Percentiles rank a stretch among this genome's conserved stretches.
These are phyloP conservation scores for Colletotrichum zoysiae DNA, from an alignment of 2,329 filamentous ascomycete species.

Conservation along the genomic window DNA sequence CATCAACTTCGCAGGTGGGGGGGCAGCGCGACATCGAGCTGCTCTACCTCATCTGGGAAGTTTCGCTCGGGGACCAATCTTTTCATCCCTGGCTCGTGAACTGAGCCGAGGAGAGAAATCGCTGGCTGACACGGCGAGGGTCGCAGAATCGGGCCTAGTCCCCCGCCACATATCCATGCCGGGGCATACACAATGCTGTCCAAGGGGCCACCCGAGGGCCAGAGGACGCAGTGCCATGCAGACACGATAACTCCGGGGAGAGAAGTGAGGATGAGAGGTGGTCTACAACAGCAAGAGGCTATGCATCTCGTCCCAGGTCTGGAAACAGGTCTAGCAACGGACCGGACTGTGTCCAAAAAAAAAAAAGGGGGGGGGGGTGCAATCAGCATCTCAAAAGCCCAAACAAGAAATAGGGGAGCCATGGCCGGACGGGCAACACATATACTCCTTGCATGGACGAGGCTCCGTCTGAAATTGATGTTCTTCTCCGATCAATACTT, in stretches of 20 bases:
- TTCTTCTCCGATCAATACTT: background rate
- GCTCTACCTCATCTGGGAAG: background rate
- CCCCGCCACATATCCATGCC: background rate
- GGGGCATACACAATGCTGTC: background rate
- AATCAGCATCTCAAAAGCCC: background rate
- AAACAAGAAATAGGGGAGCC: background rate
- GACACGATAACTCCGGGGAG: background rate
- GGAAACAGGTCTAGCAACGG: background rate
- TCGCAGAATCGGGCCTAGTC: too few relatives aligned
- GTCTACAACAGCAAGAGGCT: background rate
- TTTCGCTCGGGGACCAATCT: background rate
- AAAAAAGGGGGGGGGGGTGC: background rate
- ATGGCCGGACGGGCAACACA: background rate
- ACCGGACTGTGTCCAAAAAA: background rate
- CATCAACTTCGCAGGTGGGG: background rate
- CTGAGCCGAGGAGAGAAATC: background rate
- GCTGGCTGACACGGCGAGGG: background rate
- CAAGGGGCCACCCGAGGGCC: too few relatives aligned
- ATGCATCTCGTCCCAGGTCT: background rate
- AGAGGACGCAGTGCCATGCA: background rate
- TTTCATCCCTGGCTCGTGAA: background rate
- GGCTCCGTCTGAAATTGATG: background rate
- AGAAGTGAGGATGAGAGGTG: background rate
- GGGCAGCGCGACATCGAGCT: background rate
- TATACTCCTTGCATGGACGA: background rate